Evolutionary conservation across 2,329 filamentous ascomycete species (phyloP).

Genomic region (Bipolaris sorokiniana): DNA sequence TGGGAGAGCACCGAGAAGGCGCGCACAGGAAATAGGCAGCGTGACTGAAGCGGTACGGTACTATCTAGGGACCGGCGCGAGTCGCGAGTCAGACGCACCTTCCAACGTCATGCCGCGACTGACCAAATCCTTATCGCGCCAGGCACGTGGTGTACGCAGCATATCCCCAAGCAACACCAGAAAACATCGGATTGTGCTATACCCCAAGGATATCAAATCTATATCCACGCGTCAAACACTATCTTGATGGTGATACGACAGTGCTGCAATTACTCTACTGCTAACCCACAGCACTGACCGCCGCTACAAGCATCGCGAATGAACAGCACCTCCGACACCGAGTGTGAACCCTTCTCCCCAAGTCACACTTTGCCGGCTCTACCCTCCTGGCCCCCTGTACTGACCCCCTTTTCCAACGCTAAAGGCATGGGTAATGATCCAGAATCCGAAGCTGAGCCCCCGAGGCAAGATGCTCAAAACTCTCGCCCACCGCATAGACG

Average conservation of each 20-base stretch:
- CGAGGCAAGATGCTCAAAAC: constrained; percentile 15
- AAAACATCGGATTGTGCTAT: not conserved
- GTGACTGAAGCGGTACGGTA: constrained; percentile 20
- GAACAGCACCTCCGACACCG: constrained; percentile 20
- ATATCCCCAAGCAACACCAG: not conserved
- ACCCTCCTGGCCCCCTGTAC: constrained; percentile 25
- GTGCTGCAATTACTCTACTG: constrained; percentile 20
- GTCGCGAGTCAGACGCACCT: constrained; percentile 36
- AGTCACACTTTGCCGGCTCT: constrained; percentile 15
- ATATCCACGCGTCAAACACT: not conserved
- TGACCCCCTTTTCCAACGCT: constrained; percentile 2
- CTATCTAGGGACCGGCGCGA: constrained; percentile 18
- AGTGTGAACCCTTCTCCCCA: constrained; percentile 33
- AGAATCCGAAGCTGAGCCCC: constrained; percentile 18
- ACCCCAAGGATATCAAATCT: not conserved
- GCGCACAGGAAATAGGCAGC: constrained; percentile 8
- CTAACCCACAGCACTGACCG: constrained; percentile 36
- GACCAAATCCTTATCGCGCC: constrained; percentile 24
- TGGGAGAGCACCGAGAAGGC: not conserved
- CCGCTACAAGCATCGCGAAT: constrained; percentile 25
- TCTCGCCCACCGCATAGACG: constrained; percentile 14
- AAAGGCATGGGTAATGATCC: constrained; percentile 24
- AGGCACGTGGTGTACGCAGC: constrained; percentile 18
- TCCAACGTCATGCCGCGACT: constrained; percentile 34
- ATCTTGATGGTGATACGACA: constrained; percentile 10